Conservation (phyloP, 2,329 filamentous ascomycete genomes). For the Trichoderma lentiforme region DNA sequence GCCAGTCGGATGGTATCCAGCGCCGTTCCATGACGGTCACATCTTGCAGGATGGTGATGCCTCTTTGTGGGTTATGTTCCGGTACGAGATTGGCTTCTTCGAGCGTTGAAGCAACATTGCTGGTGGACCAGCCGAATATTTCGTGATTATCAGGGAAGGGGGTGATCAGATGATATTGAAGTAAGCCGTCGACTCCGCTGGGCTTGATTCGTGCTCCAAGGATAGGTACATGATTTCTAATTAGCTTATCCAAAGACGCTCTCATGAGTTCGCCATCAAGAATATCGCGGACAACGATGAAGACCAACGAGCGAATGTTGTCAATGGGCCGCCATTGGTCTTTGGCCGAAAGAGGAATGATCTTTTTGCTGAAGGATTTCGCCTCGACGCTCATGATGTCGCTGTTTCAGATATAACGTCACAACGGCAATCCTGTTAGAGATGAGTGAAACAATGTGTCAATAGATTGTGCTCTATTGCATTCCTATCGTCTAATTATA, state of each 20-base stretch:
- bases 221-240: slow-evolving; percentile 21
- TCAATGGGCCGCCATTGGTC: slow-evolving; percentile 21
- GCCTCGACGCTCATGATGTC: not conserved
- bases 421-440: not conserved
- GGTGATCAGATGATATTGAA: slow-evolving; percentile 19
- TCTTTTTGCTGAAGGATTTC: not conserved
- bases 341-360: slow-evolving; percentile 18
- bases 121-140: slow-evolving; percentile 21
- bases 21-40: not conserved
- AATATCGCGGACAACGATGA: slow-evolving; percentile 18
- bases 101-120: not conserved
- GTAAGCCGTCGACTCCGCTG: not conserved
- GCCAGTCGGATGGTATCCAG: slow-evolving; percentile 20
- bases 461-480: not conserved
- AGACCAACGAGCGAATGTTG: slow-evolving; percentile 20
- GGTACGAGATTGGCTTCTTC: not conserved
- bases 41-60: not conserved
- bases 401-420: not conserved
- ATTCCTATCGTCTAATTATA: not conserved
- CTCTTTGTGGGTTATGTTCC: not conserved
- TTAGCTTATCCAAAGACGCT: slow-evolving; percentile 19
- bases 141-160: slow-evolving; percentile 10
- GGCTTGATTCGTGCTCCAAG: slow-evolving; percentile 20
- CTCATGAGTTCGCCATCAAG: slow-evolving; percentile 18
- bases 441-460: not conserved